A percentile compares a stretch with the other conserved stretches of the same genome.
phyloP scores from a whole-genome alignment of 129 eudicot species.

The Solidago caesia region DNA sequence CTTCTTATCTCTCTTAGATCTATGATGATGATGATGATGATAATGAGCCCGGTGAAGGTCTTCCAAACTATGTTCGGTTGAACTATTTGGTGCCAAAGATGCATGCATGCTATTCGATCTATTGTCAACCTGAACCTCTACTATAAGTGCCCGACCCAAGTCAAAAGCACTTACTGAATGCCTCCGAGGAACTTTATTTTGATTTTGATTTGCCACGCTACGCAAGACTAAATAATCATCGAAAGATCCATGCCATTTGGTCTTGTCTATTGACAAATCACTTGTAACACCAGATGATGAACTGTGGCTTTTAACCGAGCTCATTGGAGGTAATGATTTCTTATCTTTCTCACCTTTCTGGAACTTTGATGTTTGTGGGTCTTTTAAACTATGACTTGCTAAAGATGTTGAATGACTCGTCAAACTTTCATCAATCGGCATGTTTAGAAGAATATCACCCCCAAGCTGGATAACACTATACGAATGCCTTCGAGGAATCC shows the following conservation, averaged over 20 bases:
- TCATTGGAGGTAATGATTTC: slow-evolving; percentile 24
- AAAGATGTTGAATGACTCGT: neutral
- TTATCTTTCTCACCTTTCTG: slow-evolving; percentile 22
- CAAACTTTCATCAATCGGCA: slow-evolving; percentile 27
- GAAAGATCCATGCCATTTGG: slow-evolving; percentile 31
- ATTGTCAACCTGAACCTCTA: slow-evolving; percentile 26
- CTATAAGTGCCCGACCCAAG: slow-evolving; percentile 31
- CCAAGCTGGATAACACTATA: slow-evolving; percentile 34
- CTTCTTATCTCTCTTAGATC: slow-evolving; percentile 25
- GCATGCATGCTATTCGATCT: slow-evolving; percentile 13
- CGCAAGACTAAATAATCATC: slow-evolving; percentile 35
- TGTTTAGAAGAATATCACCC: slow-evolving; percentile 35
- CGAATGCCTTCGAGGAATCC: slow-evolving; percentile 42
- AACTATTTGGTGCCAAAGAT: slow-evolving; percentile 6
- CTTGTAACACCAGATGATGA: slow-evolving; percentile 18
- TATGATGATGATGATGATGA: slow-evolving; percentile 28
- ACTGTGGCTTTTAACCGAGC: slow-evolving; percentile 20
- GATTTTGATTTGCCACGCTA: slow-evolving; percentile 13
- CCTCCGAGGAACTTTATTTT: slow-evolving; percentile 30
- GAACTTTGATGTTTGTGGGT: slow-evolving; percentile 3
- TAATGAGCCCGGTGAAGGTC: slow-evolving; percentile 38
- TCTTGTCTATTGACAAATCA: slow-evolving; percentile 23
- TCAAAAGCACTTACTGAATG: slow-evolving; percentile 32
- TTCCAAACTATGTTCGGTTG: slow-evolving; percentile 19
- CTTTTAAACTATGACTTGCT: neutral